Evolutionary conservation across 108 stramenopile genomes (phyloP).

Genomic region (Cyclotella kingstonii): DNA sequence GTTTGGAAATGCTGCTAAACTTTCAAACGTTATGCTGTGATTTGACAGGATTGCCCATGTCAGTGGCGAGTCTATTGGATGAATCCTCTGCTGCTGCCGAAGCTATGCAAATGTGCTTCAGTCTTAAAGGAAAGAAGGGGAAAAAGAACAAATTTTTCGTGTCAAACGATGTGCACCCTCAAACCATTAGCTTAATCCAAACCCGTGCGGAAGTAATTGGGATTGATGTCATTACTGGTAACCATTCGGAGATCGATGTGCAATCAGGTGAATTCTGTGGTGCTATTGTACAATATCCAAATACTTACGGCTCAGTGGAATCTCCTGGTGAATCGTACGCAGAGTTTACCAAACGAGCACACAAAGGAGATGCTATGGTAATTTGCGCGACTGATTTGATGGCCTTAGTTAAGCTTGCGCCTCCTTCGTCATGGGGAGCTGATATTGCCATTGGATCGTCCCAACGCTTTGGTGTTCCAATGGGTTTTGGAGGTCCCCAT

Average conservation of each 20-base stretch:
- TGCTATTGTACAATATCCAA: conserved; percentile 97
- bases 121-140: conserved; percentile 83
- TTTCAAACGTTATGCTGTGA: conserved; percentile 99
- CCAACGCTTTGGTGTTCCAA: conserved; percentile 98
- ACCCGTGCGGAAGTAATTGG: conserved; percentile 91
- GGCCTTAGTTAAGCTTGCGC: conserved; percentile 86
- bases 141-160: conserved; percentile 95
- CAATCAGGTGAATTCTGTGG: conserved; percentile 84
- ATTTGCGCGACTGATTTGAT: conserved; percentile 95
- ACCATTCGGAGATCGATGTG: conserved; percentile 75
- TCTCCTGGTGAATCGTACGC: conserved; percentile 83
- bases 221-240: conserved; percentile 90
- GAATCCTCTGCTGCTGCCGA: conserved; percentile 97
- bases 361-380: conserved; percentile 82
- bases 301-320: conserved; percentile 90
- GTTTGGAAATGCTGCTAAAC: conserved; percentile 98
- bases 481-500: conserved; percentile 99
- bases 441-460: conserved; percentile 98
- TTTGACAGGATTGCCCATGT: conserved; percentile 96
- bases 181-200: conserved; percentile 91
- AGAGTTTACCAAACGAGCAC: conserved; percentile 74
- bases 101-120: conserved; percentile 97
- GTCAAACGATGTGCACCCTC: conserved; percentile 92
- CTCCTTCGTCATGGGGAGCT: conserved; percentile 93
- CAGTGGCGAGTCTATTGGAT: conserved; percentile 94